A percentile compares a stretch with the other conserved stretches of the same genome.
Conservation (phyloP, 2,329 filamentous ascomycete species). For the Sphaceloma murrayae region DNA sequence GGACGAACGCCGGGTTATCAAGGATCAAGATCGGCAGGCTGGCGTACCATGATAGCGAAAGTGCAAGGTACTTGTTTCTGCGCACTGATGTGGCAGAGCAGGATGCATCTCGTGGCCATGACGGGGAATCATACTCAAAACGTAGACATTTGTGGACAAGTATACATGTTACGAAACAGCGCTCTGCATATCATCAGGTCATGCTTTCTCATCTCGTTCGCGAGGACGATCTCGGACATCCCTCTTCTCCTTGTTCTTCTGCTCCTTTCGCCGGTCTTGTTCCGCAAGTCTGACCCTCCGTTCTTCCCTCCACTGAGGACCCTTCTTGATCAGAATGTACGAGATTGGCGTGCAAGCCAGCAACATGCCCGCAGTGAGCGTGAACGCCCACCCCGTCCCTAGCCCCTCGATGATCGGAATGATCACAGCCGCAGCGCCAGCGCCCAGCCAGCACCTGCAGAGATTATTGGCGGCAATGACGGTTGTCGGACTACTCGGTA, state of each 20-base stretch:
- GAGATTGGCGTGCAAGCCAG: constrained; percentile 33
- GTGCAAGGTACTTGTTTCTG: no score
- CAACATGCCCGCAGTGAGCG: constrained; percentile 36
- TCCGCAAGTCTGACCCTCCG: constrained; percentile 27
- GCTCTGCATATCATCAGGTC: constrained; percentile 5
- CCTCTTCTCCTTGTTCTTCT: constrained; percentile 15
- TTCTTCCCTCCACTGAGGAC: constrained; percentile 37
- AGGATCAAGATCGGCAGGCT: no score
- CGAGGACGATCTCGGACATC: no score
- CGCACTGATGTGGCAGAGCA: no score
- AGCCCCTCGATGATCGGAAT: constrained; percentile 35
- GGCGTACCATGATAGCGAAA: no score
- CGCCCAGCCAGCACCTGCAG: constrained; percentile 30
- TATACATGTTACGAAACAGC: background rate
- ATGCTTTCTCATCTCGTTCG: background rate
- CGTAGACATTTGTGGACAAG: no score
- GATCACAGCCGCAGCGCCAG: constrained; percentile 31
- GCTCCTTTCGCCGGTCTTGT: constrained; percentile 18
- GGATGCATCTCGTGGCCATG: no score
- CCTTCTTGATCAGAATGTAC: constrained; percentile 32
- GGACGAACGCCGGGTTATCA: constrained; percentile 3
- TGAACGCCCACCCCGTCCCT: constrained; percentile 39
- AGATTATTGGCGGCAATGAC: constrained; percentile 33
- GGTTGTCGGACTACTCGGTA: constrained; percentile 32
- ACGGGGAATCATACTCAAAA: no score